phyloP scores from a whole-genome alignment of 768 basidiomycete genomes.

The Xerocomellus intermedius region DNA sequence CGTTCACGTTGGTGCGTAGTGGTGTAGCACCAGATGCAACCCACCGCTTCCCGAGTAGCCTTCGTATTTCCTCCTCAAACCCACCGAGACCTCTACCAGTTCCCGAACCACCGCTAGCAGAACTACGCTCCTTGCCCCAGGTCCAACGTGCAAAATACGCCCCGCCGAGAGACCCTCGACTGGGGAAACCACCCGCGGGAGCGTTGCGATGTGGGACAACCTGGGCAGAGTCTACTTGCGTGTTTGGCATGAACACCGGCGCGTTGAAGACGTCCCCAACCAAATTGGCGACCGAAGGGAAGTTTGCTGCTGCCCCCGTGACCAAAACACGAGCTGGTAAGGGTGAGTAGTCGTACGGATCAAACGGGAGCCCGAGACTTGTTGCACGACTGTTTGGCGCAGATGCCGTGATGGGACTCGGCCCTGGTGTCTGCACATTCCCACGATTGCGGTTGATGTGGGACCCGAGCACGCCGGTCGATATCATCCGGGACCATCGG shows the following conservation, averaged over 20 bases:
- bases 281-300: slow-evolving; percentile 77
- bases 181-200: slow-evolving; percentile 66
- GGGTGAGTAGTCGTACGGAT: slow-evolving; percentile 69
- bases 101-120: slow-evolving; percentile 30
- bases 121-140: slow-evolving; percentile 64
- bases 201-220: slow-evolving; percentile 68
- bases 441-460: slow-evolving; percentile 31
- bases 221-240: slow-evolving; percentile 78
- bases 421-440: slow-evolving; percentile 31
- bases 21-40: slow-evolving; percentile 57
- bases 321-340: slow-evolving; percentile 68
- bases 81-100: slow-evolving; percentile 45
- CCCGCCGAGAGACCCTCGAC: slow-evolving; percentile 67
- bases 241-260: slow-evolving; percentile 69
- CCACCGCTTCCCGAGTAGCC: slow-evolving; percentile 75
- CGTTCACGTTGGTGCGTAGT: slow-evolving; percentile 60
- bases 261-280: slow-evolving; percentile 84
- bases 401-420: slow-evolving; percentile 23
- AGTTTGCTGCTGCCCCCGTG: slow-evolving; percentile 80
- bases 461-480: slow-evolving; percentile 63
- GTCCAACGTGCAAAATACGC: slow-evolving; percentile 86
- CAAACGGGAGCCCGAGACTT: slow-evolving; percentile 67
- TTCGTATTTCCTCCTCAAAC: slow-evolving; percentile 78
- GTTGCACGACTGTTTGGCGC: slow-evolving; percentile 24
- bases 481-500: slow-evolving; percentile 73